A percentile compares a stretch with the other conserved stretches of the same genome.
Conservation (phyloP, 768 basidiomycete genomes). For the Tephrocybe sp. region DNA sequence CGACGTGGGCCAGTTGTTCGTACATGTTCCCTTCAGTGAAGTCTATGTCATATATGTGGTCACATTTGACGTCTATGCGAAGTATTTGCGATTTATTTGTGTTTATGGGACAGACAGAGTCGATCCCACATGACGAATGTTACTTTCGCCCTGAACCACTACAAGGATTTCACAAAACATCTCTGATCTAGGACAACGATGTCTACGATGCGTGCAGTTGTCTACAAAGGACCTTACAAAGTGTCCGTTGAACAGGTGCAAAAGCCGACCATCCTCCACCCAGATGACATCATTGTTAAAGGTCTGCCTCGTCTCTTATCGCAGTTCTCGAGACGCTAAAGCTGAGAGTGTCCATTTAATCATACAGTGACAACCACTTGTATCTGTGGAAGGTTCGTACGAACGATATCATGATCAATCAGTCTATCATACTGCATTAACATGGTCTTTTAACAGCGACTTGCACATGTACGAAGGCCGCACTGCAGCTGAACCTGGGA, state of each 20-base stretch:
- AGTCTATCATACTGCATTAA: too few relatives aligned
- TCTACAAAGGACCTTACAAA: constrained; percentile 48
- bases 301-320: constrained; percentile 20
- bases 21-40: too few relatives aligned
- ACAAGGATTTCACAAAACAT: too few relatives aligned
- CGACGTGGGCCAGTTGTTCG: too few relatives aligned
- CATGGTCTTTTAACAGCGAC: constrained; percentile 29
- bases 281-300: constrained; percentile 53
- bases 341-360: neutral
- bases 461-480: constrained; percentile 59
- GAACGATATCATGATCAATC: too few relatives aligned
- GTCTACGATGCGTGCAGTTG: constrained; percentile 48
- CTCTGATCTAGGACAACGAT: too few relatives aligned
- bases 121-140: too few relatives aligned
- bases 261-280: constrained; percentile 46
- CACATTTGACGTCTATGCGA: too few relatives aligned
- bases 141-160: too few relatives aligned
- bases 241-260: constrained; percentile 45
- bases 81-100: too few relatives aligned
- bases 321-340: neutral
- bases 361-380: constrained; percentile 53
- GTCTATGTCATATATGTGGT: too few relatives aligned
- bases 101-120: too few relatives aligned
- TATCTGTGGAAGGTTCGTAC: constrained; percentile 45
- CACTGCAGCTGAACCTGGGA: constrained; percentile 45